Evolutionary conservation across 2,329 filamentous ascomycete genomes (phyloP).

Genomic region (Fusarium sp.): DNA sequence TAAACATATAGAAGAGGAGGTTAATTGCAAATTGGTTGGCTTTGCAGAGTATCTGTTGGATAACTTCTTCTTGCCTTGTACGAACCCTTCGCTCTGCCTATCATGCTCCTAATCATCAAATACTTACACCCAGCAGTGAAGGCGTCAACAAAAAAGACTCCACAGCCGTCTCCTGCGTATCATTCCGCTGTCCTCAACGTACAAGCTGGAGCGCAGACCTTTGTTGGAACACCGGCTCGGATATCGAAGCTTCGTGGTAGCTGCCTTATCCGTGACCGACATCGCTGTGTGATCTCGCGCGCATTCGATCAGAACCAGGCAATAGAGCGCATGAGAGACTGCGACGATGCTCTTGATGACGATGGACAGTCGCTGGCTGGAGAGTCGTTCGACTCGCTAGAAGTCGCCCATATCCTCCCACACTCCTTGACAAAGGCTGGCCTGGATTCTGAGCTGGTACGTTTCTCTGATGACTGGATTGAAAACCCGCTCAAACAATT

Average conservation of each 20-base stretch:
- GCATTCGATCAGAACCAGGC: constrained; percentile 10
- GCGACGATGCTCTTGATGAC: background rate
- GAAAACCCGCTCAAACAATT: background rate
- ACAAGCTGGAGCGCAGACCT: constrained; percentile 4
- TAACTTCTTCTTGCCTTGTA: background rate
- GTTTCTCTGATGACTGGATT: background rate
- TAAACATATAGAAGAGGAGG: background rate
- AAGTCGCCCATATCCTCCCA: constrained; percentile 20
- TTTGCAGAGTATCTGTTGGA: background rate
- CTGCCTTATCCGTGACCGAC: constrained; percentile 17
- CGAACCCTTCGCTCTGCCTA: background rate
- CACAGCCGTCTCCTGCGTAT: constrained; percentile 13
- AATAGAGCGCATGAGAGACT: background rate
- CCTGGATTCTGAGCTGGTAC: background rate
- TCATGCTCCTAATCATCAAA: background rate
- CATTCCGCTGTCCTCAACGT: constrained; percentile 15
- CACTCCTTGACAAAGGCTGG: constrained; percentile 12
- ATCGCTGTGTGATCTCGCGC: constrained; percentile 24
- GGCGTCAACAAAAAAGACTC: constrained; percentile 19
- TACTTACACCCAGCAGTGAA: constrained; percentile 9
- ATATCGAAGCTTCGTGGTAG: constrained; percentile 6
- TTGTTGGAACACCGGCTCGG: constrained; percentile 17
- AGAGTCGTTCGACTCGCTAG: constrained; percentile 2
- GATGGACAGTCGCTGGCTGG: background rate
- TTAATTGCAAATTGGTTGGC: background rate